phyloP scores from a whole-genome alignment of 306 rosid species.

The Vigna reflexopilosa region DNA sequence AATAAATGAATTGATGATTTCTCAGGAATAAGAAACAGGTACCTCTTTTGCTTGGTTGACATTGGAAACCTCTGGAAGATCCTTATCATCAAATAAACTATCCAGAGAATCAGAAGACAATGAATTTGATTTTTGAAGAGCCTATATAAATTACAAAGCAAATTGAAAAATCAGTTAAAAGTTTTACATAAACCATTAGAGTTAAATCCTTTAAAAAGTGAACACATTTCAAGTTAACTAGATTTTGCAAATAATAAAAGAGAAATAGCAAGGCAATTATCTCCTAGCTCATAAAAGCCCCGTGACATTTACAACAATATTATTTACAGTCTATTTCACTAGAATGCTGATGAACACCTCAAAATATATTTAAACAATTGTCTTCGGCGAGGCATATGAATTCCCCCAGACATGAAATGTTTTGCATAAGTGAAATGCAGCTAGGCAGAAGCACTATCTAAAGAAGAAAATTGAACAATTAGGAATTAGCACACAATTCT shows the following conservation, averaged over 20 bases:
- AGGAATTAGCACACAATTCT: background rate
- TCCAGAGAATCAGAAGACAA: constrained; percentile 87
- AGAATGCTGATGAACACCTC: background rate
- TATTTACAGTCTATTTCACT: background rate
- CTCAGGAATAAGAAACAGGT: constrained; percentile 40
- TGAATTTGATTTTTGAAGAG: constrained; percentile 59
- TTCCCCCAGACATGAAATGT: background rate
- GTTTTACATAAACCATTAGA: constrained; percentile 22
- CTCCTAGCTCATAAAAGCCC: constrained; percentile 8
- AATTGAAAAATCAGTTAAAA: constrained; percentile 36
- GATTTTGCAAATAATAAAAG: constrained; percentile 1
- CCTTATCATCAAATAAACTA: constrained; percentile 80
- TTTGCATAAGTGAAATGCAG: background rate
- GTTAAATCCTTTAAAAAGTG: constrained; percentile 31
- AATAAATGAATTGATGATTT: constrained; percentile 10
- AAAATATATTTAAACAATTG: background rate
- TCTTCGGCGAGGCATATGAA: background rate
- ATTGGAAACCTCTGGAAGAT: constrained; percentile 55
- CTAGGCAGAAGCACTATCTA: background rate
- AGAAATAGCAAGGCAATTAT: background rate
- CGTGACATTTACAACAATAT: constrained; percentile 6
- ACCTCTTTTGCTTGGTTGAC: constrained; percentile 72
- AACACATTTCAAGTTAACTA: constrained; percentile 30
- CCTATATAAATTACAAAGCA: constrained; percentile 54
- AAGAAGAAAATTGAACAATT: constrained; percentile 7